phyloP scores from a whole-genome alignment of 208 protist genomes.

The Porcisia hertigi region DNA sequence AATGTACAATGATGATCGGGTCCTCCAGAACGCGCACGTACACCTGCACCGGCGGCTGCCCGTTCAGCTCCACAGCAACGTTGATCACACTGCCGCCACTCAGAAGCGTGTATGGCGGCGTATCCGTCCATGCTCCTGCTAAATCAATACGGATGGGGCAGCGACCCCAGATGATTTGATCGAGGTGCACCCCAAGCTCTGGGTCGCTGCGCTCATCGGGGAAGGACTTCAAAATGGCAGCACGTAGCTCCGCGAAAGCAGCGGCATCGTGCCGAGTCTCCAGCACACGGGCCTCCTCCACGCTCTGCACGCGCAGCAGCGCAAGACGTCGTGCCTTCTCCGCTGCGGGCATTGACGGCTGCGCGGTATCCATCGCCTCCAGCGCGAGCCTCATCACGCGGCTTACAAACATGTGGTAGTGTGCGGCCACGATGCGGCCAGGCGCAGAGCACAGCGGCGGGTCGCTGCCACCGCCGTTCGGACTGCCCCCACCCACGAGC shows the following conservation, averaged over 20 bases:
- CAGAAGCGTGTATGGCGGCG: constrained; percentile 57
- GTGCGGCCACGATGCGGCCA: constrained; percentile 21
- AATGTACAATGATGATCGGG: constrained; percentile 36
- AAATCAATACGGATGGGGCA: constrained; percentile 61
- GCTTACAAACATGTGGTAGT: constrained; percentile 33
- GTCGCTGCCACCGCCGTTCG: neutral
- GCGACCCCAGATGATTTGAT: constrained; percentile 55
- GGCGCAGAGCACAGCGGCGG: constrained; percentile 18
- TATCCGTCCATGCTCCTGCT: constrained; percentile 69
- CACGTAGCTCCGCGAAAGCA: constrained; percentile 26
- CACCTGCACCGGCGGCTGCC: constrained; percentile 51
- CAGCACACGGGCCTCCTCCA: constrained; percentile 7
- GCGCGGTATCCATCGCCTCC: constrained; percentile 8
- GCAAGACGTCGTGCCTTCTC: constrained; percentile 9
- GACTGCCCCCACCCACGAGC: neutral
- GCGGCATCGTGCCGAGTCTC: constrained; percentile 19
- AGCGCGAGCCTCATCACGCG: constrained; percentile 27
- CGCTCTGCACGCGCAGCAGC: constrained; percentile 10
- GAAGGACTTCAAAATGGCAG: constrained; percentile 22
- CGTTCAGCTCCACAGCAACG: constrained; percentile 55
- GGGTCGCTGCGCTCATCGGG: constrained; percentile 27
- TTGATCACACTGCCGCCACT: constrained; percentile 66
- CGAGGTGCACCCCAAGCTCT: constrained; percentile 28
- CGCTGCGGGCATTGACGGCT: neutral
- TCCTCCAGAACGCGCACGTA: constrained; percentile 37